Conservation (phyloP, 1,284 basidiomycete species). For the Trichosporon sp. region DNA sequence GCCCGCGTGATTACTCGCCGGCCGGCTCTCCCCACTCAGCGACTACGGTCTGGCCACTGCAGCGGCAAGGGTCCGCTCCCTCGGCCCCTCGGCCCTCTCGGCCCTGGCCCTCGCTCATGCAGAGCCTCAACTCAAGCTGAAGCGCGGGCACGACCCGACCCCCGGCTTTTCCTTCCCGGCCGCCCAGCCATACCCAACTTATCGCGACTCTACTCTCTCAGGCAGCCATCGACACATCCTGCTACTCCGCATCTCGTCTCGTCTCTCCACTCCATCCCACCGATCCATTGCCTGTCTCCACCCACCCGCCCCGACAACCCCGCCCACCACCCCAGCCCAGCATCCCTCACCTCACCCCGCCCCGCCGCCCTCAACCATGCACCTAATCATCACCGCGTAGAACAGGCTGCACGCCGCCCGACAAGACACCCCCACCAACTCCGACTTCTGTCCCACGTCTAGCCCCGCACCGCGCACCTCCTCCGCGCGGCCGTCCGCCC, state of each 20-base stretch:
- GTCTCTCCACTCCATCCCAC: background rate
- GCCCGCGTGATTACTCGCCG: background rate
- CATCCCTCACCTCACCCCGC: background rate
- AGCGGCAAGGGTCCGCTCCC: background rate
- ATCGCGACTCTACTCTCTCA: background rate
- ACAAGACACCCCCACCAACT: background rate
- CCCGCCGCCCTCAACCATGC: background rate
- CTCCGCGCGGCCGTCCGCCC: background rate
- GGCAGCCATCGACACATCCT: background rate
- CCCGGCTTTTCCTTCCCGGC: background rate
- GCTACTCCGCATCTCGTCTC: background rate
- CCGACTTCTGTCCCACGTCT: background rate
- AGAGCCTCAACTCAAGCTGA: background rate
- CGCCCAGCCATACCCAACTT: background rate
- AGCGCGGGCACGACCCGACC: background rate
- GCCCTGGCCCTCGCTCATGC: background rate
- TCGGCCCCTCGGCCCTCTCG: too few relatives aligned
- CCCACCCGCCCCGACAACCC: background rate
- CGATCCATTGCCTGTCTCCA: background rate
- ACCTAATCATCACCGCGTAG: constrained; percentile 3
- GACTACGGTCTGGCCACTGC: too few relatives aligned
- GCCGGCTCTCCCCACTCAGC: background rate
- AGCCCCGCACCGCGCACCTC: background rate
- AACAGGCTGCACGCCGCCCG: background rate
- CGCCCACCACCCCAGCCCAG: background rate